These are phyloP conservation scores for Aspergillus sp. DNA, from an alignment of 2,329 filamentous ascomycete genomes.

Conservation along the genomic window DNA sequence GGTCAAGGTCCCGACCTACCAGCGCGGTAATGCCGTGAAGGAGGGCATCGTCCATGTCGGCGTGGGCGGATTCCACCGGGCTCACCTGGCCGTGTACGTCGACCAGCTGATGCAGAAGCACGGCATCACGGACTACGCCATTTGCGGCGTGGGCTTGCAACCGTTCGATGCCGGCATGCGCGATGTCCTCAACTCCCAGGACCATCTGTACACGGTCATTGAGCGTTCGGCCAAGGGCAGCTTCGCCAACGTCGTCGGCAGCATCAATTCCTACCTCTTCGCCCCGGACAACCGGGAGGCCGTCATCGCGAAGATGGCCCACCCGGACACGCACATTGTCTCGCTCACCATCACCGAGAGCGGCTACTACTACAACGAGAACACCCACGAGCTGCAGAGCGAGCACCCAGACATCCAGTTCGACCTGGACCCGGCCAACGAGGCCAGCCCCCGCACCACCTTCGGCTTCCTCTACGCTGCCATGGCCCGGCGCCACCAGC, in stretches of 20 bases:
- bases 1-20: constrained; percentile 46
- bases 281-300: constrained; percentile 53
- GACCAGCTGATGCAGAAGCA: constrained; percentile 51
- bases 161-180: constrained; percentile 54
- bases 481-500: constrained; percentile 46
- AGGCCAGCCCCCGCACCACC: constrained; percentile 46
- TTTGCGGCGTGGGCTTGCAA: constrained; percentile 54
- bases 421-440: constrained; percentile 47
- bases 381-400: constrained; percentile 53
- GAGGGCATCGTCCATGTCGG: constrained; percentile 57
- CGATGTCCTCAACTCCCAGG: constrained; percentile 49
- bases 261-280: constrained; percentile 55
- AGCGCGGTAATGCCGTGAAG: constrained; percentile 46
- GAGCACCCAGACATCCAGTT: constrained; percentile 52
- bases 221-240: constrained; percentile 55
- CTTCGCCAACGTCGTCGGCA: constrained; percentile 50
- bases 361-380: constrained; percentile 59
- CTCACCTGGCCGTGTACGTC: constrained; percentile 55
- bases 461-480: constrained; percentile 57
- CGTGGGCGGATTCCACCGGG: constrained; percentile 56
- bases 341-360: constrained; percentile 58
- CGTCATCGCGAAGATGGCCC: constrained; percentile 56
- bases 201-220: constrained; percentile 55
- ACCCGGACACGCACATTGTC: constrained; percentile 55
- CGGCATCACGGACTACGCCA: constrained; percentile 48